Evolutionary conservation across 805 yeast species (phyloP), one percentile per base, ranked within the genome.

Genomic region (Dipodascopsis uninucleata): DNA sequence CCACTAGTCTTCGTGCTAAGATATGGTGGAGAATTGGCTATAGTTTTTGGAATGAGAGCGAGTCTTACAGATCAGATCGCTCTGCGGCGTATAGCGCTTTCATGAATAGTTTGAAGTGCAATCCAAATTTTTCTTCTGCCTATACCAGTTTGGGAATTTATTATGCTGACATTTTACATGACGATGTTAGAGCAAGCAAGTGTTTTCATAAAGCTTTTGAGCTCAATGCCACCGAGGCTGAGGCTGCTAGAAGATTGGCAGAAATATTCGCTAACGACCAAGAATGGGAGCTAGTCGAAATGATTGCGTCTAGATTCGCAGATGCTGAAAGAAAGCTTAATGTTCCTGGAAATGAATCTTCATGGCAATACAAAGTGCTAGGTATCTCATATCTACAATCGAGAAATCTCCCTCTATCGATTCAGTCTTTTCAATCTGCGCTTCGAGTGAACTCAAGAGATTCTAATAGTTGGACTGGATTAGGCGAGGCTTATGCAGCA

Each of bases 401-500:
- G 4, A 31, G 39, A 17, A 42, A 50, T 31, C 14, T 39, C 5
- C 52, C 47, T 1, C 79, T 79, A 43, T 95, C 98, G 0, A 82
- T 90, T 36, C 90, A 85, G 63, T 80, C 85, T 77, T 88, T 86
- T 60, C 98, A 93, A 64, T 76, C 80, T 22, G 88, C 96, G 1
- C 69, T 93, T 38, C 73, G 97, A 50, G 68, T 83, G 52, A 69
- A 79, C 33, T 69, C 82, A 0, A 52, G 59, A 41, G 97, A 93
- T 63, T 61, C 76, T 1, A 82, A 85, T 53, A 82, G 95, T 1
- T 90, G 97, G 97, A 71, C 84, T 23, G 96, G 96, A 1, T 69
- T 93, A n/a, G 98, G 98, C n/a, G 97, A 93, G 62, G 90, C 96
- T 0, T 93, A 93, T 62, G 70, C 75, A 43, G 76, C 79, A 21